Evolutionary conservation across 2,329 filamentous ascomycete species (phyloP), one percentile per base, ranked within the genome.

Genomic region (Ceratocystiopsis minuta): DNA sequence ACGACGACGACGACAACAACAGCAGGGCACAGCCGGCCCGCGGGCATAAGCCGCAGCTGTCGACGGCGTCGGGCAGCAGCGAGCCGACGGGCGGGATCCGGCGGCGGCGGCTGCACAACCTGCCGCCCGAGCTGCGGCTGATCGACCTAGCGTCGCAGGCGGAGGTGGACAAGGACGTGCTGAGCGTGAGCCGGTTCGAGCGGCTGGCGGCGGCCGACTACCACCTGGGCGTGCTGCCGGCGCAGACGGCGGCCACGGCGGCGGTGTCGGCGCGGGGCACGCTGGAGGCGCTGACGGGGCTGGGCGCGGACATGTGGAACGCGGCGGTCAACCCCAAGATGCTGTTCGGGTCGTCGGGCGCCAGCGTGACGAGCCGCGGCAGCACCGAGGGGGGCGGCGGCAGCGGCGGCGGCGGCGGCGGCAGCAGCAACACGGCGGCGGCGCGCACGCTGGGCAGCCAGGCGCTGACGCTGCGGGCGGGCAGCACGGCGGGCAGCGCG

Each of bases 61-160:
- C 70, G 3, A 62, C 60, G 9, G 55, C 63, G 13, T 70, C 71
- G 1, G 61, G 60, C 6, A 62, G 66, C 16, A 73, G 68, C 45
- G 73, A 74, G 42, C 74, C 78, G 9, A 66, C 70, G 14, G 74
- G 78, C 28, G 80, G 80, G 40, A 68, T 78, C 46, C 72, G 70
- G 41, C 73, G 81, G 41, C 20, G 20, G 20, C 20, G 20, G 16
- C 77, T 80, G 41, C 90, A 85, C 52, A 86, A 85, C 31, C 67
- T 83, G 20, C 80, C 83, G 16, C 90, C 90, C 0, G 88, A 98
- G 59, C 67, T 98, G 44, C 78, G 90, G 43, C 71, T 98, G 7
- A 90, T 98, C 45, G 85, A 96, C 55, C 74, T 95, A 11, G 72
- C 77, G 20, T 87, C 84, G 0, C 84, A 96, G 57, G 72, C 87